Evolutionary conservation across 805 yeast genomes (phyloP).

Genomic region (Ogataea neopini): DNA sequence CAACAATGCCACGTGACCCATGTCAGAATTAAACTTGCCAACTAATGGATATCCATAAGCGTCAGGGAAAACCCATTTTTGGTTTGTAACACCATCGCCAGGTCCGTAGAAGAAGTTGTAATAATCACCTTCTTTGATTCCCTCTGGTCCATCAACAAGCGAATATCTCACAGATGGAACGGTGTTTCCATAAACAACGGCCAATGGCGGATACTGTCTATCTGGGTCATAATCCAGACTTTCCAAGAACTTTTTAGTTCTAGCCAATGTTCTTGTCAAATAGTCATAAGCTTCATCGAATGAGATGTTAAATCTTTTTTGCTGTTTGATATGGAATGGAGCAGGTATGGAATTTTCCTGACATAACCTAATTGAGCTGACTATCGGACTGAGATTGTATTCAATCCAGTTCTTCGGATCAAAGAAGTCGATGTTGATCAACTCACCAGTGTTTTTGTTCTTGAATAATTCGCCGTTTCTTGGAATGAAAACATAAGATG

Average conservation of each 20-base stretch:
- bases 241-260: conserved; percentile 57
- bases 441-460: conserved; percentile 57
- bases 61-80: conserved; percentile 80
- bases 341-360: conserved; percentile 27
- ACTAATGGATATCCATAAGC: conserved; percentile 67
- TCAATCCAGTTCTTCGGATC: conserved; percentile 80
- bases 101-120: conserved; percentile 80
- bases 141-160: conserved; percentile 59
- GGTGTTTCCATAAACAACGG: conserved; percentile 74
- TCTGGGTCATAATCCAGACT: conserved; percentile 55
- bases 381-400: conserved; percentile 74
- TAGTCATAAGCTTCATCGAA: conserved; percentile 66
- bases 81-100: conserved; percentile 92
- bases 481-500: conserved; percentile 79
- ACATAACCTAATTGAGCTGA: conserved; percentile 39
- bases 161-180: conserved; percentile 88
- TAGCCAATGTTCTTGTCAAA: conserved; percentile 56
- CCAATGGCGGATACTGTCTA: conserved; percentile 74
- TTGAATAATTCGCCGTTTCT: conserved; percentile 71
- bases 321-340: conserved; percentile 25
- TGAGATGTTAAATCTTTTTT: conserved; percentile 35
- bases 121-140: conserved; percentile 69
- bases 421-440: conserved; percentile 70
- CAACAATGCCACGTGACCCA: conserved; percentile 81
- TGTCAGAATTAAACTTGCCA: conserved; percentile 60